These are phyloP conservation scores for Barbatosphaeria neglecta DNA, from an alignment of 495 filamentous ascomycete species.

Conservation along the genomic window DNA sequence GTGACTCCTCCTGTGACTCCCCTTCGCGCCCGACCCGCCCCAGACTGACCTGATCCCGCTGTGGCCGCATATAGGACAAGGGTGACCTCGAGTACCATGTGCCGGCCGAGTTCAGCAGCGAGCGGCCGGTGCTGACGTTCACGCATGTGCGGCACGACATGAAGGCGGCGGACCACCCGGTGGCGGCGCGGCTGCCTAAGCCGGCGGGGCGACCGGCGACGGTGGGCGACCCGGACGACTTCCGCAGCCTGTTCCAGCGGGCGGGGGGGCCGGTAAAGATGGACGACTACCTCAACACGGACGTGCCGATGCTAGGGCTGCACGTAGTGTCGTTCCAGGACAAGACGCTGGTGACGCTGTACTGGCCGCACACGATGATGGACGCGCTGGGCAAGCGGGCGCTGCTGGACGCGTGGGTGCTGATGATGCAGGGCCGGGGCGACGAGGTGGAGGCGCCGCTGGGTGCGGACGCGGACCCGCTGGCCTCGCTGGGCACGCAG, in stretches of 20 bases:
- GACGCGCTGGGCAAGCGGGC: conserved; percentile 14
- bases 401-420: conserved; percentile 12
- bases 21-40: too few relatives aligned
- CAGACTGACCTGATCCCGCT: conserved; percentile 5
- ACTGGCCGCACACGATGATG: conserved; percentile 20
- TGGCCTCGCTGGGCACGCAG: conserved; percentile 7
- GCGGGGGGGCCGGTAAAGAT: conserved; percentile 11
- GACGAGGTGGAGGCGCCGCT: conserved; percentile 10
- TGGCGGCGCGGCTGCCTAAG: conserved; percentile 17
- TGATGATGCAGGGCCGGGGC: conserved; percentile 11
- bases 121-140: conserved; percentile 22
- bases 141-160: conserved; percentile 14
- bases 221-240: conserved; percentile 11
- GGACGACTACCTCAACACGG: conserved; percentile 9
- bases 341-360: conserved; percentile 17
- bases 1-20: too few relatives aligned
- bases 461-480: conserved; percentile 7
- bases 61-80: conserved; percentile 9
- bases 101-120: conserved; percentile 18
- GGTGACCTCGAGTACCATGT: conserved; percentile 33
- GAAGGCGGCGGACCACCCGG: conserved; percentile 16
- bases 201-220: conserved; percentile 9
- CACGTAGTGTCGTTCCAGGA: conserved; percentile 18
- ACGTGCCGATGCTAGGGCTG: conserved; percentile 13
- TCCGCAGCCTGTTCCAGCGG: conserved; percentile 12